These are phyloP conservation scores for Tripidium arundinaceum DNA, from an alignment of 202 grass and related monocot genomes.

Conservation along the genomic window DNA sequence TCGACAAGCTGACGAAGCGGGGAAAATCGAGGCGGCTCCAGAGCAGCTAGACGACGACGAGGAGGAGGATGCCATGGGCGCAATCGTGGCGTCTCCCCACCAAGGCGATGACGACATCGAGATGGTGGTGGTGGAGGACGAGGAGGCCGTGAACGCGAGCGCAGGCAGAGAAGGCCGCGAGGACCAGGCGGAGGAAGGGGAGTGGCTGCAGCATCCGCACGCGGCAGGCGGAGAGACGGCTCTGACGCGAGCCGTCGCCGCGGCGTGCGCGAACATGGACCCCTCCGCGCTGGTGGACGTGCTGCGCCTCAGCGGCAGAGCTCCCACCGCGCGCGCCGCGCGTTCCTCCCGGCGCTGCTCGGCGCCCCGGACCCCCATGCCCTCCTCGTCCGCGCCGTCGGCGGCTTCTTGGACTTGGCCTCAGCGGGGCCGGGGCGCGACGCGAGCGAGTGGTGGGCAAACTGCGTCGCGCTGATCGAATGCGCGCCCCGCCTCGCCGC, in stretches of 20 bases:
- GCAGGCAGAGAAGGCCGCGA: background rate
- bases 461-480: conserved; percentile 14
- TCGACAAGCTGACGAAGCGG: background rate
- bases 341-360: conserved; percentile 41
- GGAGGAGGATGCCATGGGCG: background rate
- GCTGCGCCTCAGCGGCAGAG: conserved; percentile 16
- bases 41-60: background rate
- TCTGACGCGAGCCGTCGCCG: background rate
- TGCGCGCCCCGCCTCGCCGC: background rate
- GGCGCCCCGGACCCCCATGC: conserved; percentile 38
- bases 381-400: conserved; percentile 37
- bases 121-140: background rate
- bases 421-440: background rate
- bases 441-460: conserved; percentile 25
- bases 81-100: background rate
- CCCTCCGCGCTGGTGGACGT: conserved; percentile 13
- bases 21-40: background rate
- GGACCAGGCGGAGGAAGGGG: background rate
- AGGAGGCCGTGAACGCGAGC: background rate
- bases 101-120: background rate
- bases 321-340: background rate
- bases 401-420: conserved; percentile 24
- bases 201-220: background rate
- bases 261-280: conserved; percentile 42
- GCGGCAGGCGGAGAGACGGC: background rate